These are phyloP conservation scores for Pleurotus ostreatus DNA, from an alignment of 768 basidiomycete genomes.

Conservation along the genomic window DNA sequence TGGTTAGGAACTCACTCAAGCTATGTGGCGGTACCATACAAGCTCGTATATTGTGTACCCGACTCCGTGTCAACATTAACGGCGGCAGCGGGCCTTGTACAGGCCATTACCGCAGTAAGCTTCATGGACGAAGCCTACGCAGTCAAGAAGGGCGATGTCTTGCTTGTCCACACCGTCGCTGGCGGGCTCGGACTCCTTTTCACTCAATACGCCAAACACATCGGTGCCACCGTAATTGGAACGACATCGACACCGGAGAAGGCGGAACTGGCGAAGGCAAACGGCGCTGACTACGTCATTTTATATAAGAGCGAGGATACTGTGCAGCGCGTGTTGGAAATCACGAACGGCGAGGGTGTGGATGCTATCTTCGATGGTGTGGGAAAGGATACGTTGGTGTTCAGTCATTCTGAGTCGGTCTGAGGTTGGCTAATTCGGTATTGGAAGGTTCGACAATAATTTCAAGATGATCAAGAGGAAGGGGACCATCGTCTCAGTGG, in stretches of 20 bases:
- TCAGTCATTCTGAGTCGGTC: not conserved
- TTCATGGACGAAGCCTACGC: conserved; percentile 84
- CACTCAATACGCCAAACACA: conserved; percentile 61
- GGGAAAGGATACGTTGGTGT: conserved; percentile 85
- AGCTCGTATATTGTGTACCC: conserved; percentile 62
- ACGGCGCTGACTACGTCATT: conserved; percentile 88
- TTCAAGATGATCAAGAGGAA: conserved; percentile 82
- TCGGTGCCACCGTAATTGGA: conserved; percentile 89
- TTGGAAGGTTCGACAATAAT: conserved; percentile 67
- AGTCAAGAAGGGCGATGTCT: conserved; percentile 73
- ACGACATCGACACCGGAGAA: conserved; percentile 88
- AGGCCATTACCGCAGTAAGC: conserved; percentile 74
- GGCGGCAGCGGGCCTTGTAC: conserved; percentile 67
- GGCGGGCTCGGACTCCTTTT: conserved; percentile 80
- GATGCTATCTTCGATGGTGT: conserved; percentile 93
- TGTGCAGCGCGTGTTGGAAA: conserved; percentile 64
- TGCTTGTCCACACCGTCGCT: conserved; percentile 88
- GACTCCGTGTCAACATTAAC: conserved; percentile 49
- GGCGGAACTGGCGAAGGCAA: conserved; percentile 68
- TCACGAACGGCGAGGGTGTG: conserved; percentile 79
- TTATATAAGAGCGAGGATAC: conserved; percentile 75
- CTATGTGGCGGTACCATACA: conserved; percentile 66
- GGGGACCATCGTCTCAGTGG: conserved; percentile 86
- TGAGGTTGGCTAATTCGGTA: not conserved
- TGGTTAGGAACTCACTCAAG: conserved; percentile 57